phyloP scores from a whole-genome alignment of 345 rosid species.

The Tarenaya hassleriana region DNA sequence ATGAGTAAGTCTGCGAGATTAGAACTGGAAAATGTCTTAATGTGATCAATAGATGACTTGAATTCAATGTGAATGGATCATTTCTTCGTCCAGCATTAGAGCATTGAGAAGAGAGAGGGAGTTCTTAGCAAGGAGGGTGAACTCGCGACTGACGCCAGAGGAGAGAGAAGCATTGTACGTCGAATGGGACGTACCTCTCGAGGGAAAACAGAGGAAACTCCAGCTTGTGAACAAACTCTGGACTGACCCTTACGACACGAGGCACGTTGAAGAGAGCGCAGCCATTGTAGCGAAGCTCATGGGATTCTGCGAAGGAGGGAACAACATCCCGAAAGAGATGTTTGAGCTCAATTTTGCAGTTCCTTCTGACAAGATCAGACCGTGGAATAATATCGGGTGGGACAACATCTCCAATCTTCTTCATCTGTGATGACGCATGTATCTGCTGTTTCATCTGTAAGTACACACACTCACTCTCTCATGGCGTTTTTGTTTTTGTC shows the following conservation, averaged over 20 bases:
- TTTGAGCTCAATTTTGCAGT: slow-evolving; percentile 92
- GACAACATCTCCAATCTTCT: slow-evolving; percentile 83
- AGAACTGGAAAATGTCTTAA: too few relatives aligned
- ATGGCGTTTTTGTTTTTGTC: too few relatives aligned
- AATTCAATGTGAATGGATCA: slow-evolving; percentile 4
- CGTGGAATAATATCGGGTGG: slow-evolving; percentile 95
- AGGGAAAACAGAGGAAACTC: slow-evolving; percentile 91
- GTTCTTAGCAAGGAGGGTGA: slow-evolving; percentile 82
- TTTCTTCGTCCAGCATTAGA: slow-evolving; percentile 45
- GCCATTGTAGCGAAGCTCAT: slow-evolving; percentile 93
- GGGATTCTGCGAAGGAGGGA: slow-evolving; percentile 80
- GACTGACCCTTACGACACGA: slow-evolving; percentile 88
- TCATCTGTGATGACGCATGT: slow-evolving; percentile 37
- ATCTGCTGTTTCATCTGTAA: too few relatives aligned
- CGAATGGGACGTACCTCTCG: slow-evolving; percentile 90
- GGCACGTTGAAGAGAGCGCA: slow-evolving; percentile 85
- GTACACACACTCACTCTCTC: too few relatives aligned
- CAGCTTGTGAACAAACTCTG: slow-evolving; percentile 92
- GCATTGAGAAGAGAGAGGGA: slow-evolving; percentile 88
- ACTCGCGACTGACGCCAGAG: slow-evolving; percentile 57
- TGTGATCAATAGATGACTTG: too few relatives aligned
- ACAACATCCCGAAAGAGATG: slow-evolving; percentile 94
- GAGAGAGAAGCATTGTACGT: slow-evolving; percentile 79
- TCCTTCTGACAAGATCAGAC: slow-evolving; percentile 78
- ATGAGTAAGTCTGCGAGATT: too few relatives aligned